These are phyloP conservation scores for Fusarium cyanostomum DNA, from an alignment of 2,329 filamentous ascomycete species.

Conservation along the genomic window DNA sequence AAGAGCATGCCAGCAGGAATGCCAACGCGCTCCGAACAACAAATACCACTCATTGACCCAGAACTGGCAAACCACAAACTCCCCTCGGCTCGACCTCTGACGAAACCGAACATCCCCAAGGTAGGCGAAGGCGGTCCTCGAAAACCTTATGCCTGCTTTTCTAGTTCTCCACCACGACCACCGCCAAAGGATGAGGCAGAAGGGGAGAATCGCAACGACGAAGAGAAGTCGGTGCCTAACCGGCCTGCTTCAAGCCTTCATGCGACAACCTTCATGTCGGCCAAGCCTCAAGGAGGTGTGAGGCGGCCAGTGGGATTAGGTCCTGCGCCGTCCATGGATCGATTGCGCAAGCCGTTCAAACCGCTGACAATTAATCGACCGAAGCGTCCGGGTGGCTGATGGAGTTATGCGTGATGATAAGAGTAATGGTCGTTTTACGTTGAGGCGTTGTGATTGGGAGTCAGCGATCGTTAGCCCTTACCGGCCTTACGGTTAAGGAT, in stretches of 20 bases:
- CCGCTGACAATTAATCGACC: constrained; percentile 62
- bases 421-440: constrained; percentile 12
- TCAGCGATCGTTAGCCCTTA: constrained; percentile 1
- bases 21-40: constrained; percentile 4
- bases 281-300: constrained; percentile 50
- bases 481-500: constrained; percentile 39
- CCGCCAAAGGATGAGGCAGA: constrained; percentile 33
- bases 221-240: constrained; percentile 42
- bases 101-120: constrained; percentile 46
- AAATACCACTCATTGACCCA: constrained; percentile 43
- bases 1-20: constrained; percentile 10
- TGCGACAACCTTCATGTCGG: constrained; percentile 59
- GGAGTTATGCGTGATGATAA: constrained; percentile 6
- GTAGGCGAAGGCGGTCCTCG: constrained; percentile 43
- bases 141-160: constrained; percentile 65
- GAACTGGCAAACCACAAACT: constrained; percentile 54
- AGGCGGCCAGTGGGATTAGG: constrained; percentile 58
- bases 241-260: constrained; percentile 58
- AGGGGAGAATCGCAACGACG: constrained; percentile 38
- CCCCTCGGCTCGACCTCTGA: constrained; percentile 47
- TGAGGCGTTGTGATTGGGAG: constrained; percentile 12
- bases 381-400: constrained; percentile 36
- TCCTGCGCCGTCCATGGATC: constrained; percentile 59
- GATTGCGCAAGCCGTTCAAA: constrained; percentile 65
- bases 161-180: constrained; percentile 62